These are phyloP conservation scores for Crataegus laevigata DNA, from an alignment of 306 rosid species.

Conservation along the genomic window DNA sequence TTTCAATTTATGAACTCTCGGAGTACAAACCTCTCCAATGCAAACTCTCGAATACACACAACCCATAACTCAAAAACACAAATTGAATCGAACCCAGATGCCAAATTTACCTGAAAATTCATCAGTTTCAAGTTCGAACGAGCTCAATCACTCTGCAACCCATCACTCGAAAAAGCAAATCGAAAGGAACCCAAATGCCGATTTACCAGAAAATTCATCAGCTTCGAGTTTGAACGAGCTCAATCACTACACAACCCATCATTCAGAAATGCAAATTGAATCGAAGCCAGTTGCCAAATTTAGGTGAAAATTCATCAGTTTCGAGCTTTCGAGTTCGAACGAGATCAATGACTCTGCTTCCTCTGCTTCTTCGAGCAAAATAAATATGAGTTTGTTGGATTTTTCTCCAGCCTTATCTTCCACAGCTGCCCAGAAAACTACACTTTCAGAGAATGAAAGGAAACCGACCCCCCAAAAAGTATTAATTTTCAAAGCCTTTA, in stretches of 20 bases:
- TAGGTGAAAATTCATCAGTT: conserved; percentile 35
- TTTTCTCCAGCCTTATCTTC: conserved; percentile 19
- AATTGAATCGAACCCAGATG: conserved; percentile 21
- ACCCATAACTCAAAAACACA: conserved; percentile 49
- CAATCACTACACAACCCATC: conserved; percentile 42
- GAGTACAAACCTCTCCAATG: conserved; percentile 52
- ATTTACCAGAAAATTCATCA: conserved; percentile 36
- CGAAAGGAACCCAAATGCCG: conserved; percentile 20
- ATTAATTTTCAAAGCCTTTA: background rate
- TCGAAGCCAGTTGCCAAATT: conserved; percentile 23
- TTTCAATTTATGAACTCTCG: conserved; percentile 37
- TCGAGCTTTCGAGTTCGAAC: conserved; percentile 1
- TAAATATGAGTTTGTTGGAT: background rate
- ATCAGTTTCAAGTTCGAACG: conserved; percentile 24
- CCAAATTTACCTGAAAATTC: conserved; percentile 28
- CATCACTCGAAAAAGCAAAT: conserved; percentile 34
- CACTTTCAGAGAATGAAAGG: background rate
- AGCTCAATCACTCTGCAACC: conserved; percentile 20
- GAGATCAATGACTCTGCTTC: background rate
- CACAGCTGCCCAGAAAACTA: conserved; percentile 7
- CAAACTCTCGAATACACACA: conserved; percentile 87
- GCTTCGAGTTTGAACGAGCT: conserved; percentile 9
- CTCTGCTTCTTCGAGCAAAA: conserved; percentile 6
- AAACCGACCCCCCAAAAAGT: background rate
- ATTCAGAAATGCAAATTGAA: conserved; percentile 5